A percentile compares a stretch with the other conserved stretches of the same genome.
phyloP scores from a whole-genome alignment of 2,329 filamentous ascomycete genomes.

The Cytospora piceicola region DNA sequence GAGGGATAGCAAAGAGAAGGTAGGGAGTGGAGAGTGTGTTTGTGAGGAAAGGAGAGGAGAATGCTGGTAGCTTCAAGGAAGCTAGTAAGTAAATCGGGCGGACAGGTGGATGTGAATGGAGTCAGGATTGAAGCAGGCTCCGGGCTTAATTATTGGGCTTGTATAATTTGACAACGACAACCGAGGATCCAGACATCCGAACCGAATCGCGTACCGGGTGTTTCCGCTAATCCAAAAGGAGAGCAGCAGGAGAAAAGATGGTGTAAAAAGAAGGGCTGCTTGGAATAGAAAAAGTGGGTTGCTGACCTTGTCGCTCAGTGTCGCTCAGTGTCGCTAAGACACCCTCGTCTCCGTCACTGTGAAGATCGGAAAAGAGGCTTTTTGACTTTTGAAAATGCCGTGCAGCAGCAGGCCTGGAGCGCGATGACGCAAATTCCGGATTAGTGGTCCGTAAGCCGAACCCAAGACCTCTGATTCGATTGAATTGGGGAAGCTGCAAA shows the following conservation, averaged over 20 bases:
- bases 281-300: constrained; percentile 21
- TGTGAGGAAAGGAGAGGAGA: constrained; percentile 12
- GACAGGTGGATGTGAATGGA: constrained; percentile 25
- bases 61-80: constrained; percentile 11
- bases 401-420: constrained; percentile 1
- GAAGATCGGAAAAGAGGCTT: neutral
- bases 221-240: constrained; percentile 17
- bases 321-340: too few species aligned
- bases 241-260: constrained; percentile 5
- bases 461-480: neutral
- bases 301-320: neutral
- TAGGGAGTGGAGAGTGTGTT: constrained; percentile 2
- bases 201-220: constrained; percentile 18
- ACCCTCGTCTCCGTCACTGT: neutral
- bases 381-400: neutral
- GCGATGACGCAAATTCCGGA: constrained; percentile 22
- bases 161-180: constrained; percentile 15
- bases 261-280: constrained; percentile 5
- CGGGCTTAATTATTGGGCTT: constrained; percentile 21
- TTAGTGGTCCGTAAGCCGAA: neutral
- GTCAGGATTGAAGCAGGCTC: constrained; percentile 17
- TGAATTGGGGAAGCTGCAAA: neutral
- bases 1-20: neutral
- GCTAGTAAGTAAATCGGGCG: constrained; percentile 12
- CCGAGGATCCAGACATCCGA: constrained; percentile 26